phyloP scores from a whole-genome alignment of 139 green algal genomes.

The Micractinium sp. region DNA sequence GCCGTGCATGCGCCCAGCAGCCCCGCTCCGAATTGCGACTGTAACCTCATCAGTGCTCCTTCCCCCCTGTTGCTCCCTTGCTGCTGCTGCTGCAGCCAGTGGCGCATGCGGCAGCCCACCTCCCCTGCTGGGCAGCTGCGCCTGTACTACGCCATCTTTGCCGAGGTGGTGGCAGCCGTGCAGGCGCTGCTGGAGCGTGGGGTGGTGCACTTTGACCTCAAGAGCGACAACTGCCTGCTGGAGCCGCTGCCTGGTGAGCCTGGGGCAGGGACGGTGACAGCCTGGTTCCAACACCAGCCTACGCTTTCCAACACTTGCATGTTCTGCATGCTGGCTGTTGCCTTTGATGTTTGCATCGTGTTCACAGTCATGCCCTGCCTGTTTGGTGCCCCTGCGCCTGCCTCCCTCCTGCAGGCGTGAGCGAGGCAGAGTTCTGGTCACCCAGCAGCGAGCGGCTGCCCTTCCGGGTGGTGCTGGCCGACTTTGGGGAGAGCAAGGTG shows the following conservation, averaged over 20 bases:
- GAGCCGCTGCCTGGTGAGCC: conserved; percentile 56
- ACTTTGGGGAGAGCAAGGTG: conserved; percentile 81
- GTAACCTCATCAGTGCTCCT: neutral
- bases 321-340: neutral
- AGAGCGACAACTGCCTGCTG: conserved; percentile 87
- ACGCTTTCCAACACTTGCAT: neutral
- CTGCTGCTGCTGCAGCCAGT: conserved; percentile 47
- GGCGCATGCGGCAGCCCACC: conserved; percentile 50
- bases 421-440: conserved; percentile 70
- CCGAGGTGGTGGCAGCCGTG: conserved; percentile 60
- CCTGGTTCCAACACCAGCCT: neutral
- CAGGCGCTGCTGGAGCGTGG: conserved; percentile 50
- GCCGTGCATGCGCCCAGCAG: no score
- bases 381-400: neutral
- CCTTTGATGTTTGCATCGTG: neutral
- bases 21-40: neutral
- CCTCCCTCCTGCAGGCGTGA: conserved; percentile 30
- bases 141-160: conserved; percentile 69
- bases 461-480: conserved; percentile 70
- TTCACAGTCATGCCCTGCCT: neutral
- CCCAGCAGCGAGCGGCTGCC: conserved; percentile 32
- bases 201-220: conserved; percentile 90
- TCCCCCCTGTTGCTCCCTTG: neutral
- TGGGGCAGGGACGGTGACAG: neutral
- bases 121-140: conserved; percentile 20